Evolutionary conservation across 140 eudicot species (phyloP), one percentile per base, ranked within the genome.

Genomic region (Senecio squalidus): DNA sequence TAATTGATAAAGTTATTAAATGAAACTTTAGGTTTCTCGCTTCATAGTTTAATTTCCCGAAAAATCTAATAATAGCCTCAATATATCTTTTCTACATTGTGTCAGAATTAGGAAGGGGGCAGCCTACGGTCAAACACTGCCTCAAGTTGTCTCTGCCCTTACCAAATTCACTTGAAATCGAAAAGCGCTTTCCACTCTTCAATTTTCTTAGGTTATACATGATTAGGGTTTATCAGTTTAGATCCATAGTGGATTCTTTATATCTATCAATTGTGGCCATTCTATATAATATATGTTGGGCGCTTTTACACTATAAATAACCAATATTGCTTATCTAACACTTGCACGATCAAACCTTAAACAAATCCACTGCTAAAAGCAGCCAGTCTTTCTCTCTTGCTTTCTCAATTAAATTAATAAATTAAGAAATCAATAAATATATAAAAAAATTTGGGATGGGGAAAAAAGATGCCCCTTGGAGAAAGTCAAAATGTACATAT

Each of bases 401-500:
- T 59, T 60, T 9, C 50, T 70, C 29, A 60, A 52, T 39, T 58
- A 25, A 17, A 27, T 43, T 49, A 33, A 26, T 38, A 54, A 28
- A 15, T 3, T 8, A 29, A 8, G 28, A 17, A 28, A 58, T 40
- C 10, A 17, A 9, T 55, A 58, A 46, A 14, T 40, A 4, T 40
- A 40, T 13, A 4, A 13, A n/a, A 13, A 40, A 40, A n/a, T 40
- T 56, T 47, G 75, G 61, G 28, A 64, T 2, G 54, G 55, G 52
- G 58, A 70, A 60, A 51, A 60, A 69, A 70, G 13, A 60, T 31
- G 75, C 58, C 75, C 69, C 63, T 70, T 70, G 63, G 75, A 39
- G n/a, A 51, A 60, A 69, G 75, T 69, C 69, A 60, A 69, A 60
- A 4, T 69, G 69, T 61, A 60, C 50, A 60, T 56, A 18, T 29